phyloP scores from a whole-genome alignment of 768 basidiomycete species.

The Cystobasidium tubakii region DNA sequence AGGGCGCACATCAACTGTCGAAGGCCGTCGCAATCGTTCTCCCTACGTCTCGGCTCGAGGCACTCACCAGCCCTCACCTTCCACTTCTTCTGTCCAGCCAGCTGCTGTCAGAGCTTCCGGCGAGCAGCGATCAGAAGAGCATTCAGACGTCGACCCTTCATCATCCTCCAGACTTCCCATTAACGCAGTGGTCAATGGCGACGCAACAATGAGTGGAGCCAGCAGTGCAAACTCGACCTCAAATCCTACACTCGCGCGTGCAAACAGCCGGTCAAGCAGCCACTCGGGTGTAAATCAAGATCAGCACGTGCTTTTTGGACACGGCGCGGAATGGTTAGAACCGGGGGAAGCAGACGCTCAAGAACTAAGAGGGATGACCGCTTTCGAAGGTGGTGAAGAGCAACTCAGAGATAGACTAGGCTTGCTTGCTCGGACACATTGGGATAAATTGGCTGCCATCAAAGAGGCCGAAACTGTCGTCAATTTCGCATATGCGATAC shows the following conservation, averaged over 20 bases:
- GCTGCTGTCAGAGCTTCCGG: not conserved
- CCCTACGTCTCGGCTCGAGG: not conserved
- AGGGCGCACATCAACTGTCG: not conserved
- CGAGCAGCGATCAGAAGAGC: constrained; percentile 1
- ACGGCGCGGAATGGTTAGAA: constrained; percentile 20
- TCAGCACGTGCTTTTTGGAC: constrained; percentile 15
- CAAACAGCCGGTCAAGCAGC: not conserved
- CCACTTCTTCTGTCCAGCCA: not conserved
- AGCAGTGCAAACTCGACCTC: too few relatives aligned
- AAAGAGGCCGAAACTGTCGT: constrained; percentile 32
- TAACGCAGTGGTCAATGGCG: not conserved
- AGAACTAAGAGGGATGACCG: constrained; percentile 32
- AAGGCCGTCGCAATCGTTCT: not conserved
- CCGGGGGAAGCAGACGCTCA: constrained; percentile 32
- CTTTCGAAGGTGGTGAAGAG: constrained; percentile 27
- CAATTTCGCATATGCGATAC: constrained; percentile 35
- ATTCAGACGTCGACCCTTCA: not conserved
- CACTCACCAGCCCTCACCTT: constrained; percentile 1
- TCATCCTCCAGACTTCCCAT: not conserved
- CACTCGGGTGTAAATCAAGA: not conserved
- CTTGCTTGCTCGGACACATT: constrained; percentile 8
- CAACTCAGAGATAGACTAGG: constrained; percentile 23
- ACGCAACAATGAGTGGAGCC: too few relatives aligned
- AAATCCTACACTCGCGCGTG: too few relatives aligned
- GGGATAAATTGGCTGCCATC: constrained; percentile 16